A percentile compares a stretch with the other conserved stretches of the same genome.
Conservation (phyloP, 345 rosid genomes). For the Lepidium sativum region DNA sequence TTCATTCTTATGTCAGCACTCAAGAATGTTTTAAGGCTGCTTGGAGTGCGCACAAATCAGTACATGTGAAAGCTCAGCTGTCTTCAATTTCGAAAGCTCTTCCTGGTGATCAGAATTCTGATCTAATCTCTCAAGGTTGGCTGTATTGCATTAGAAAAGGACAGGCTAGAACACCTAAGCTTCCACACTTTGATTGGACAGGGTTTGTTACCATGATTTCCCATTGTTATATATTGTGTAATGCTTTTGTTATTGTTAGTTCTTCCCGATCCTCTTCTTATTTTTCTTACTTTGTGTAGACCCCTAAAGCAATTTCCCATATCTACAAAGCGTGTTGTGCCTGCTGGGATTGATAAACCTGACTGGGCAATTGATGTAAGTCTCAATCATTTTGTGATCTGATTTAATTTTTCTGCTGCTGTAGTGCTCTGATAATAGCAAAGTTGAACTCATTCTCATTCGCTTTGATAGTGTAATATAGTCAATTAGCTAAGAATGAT, state of each 20-base stretch:
- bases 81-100: conserved; percentile 37
- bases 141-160: conserved; percentile 71
- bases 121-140: conserved; percentile 56
- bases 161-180: conserved; percentile 46
- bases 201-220: conserved; percentile 46
- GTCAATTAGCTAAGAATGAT: neutral
- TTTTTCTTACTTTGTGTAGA: conserved; percentile 33
- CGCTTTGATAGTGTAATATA: neutral
- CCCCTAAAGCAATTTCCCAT: conserved; percentile 73
- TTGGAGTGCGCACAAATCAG: conserved; percentile 88
- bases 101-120: conserved; percentile 36
- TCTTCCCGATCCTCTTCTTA: neutral
- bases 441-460: no score
- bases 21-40: conserved; percentile 95
- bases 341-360: conserved; percentile 60
- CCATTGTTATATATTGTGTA: neutral
- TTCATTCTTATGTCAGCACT: conserved; percentile 34
- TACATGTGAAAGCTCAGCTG: conserved; percentile 64
- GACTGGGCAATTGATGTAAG: conserved; percentile 96
- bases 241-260: neutral
- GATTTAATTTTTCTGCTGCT: neutral
- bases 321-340: conserved; percentile 52
- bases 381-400: neutral
- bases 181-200: conserved; percentile 87
- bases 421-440: neutral